Percentiles rank a stretch among this genome's conserved stretches.
Evolutionary conservation across 495 filamentous ascomycete genomes (phyloP).

Genomic region (Neurospora tetrasperma): DNA sequence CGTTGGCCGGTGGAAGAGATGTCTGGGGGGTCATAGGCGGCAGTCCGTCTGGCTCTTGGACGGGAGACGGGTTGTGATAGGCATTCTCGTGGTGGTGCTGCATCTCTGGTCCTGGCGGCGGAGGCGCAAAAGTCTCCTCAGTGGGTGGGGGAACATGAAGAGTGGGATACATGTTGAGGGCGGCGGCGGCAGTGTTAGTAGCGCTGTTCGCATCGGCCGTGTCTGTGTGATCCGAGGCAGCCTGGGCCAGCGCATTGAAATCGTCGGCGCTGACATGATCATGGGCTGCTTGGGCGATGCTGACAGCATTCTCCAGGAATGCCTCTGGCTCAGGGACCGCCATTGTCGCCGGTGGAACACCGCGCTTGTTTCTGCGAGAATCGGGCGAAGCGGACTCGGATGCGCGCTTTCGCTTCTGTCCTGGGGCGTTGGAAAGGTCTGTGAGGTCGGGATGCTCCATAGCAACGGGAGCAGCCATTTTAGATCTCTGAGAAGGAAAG

Average conservation of each 20-base stretch:
- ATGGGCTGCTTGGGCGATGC: constrained; percentile 37
- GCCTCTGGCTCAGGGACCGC: constrained; percentile 25
- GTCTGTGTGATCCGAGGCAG: constrained; percentile 34
- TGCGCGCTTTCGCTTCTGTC: constrained; percentile 38
- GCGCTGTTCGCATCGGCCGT: constrained; percentile 36
- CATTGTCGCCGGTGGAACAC: constrained; percentile 30
- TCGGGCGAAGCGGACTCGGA: constrained; percentile 33
- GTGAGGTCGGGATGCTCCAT: constrained; percentile 30
- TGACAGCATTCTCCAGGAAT: constrained; percentile 35
- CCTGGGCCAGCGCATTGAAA: constrained; percentile 40
- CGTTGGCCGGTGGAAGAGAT: constrained; percentile 21
- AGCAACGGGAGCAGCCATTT: constrained; percentile 35
- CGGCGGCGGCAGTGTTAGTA: constrained; percentile 62
- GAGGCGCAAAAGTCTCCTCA: constrained; percentile 52
- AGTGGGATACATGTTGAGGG: constrained; percentile 53
- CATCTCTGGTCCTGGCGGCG: constrained; percentile 5
- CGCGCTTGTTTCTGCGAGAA: constrained; percentile 34
- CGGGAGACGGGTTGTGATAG: constrained; percentile 20
- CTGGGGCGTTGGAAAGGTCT: constrained; percentile 20
- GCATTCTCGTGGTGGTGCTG: constrained; percentile 25
- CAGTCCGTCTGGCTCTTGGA: constrained; percentile 39
- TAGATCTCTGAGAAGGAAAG: constrained; percentile 5
- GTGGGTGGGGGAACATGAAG: constrained; percentile 64
- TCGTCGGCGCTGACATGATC: constrained; percentile 33
- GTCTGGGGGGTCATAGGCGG: constrained; percentile 36